These are phyloP conservation scores for Fonsecaea pugnacius DNA, from an alignment of 2,329 filamentous ascomycete species.

Conservation along the genomic window DNA sequence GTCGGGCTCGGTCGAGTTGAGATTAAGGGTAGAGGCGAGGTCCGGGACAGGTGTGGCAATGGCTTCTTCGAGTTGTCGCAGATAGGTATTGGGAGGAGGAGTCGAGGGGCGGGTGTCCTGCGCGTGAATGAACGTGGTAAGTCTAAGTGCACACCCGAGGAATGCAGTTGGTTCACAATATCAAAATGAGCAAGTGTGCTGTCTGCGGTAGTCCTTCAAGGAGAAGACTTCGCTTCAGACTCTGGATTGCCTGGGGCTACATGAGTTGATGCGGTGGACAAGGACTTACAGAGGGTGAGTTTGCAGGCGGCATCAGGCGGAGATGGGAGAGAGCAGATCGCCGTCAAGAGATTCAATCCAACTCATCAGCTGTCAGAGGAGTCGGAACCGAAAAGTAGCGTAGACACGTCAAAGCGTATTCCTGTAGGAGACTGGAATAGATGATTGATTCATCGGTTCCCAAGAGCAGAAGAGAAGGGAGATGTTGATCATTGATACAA, in stretches of 20 bases:
- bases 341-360: neutral
- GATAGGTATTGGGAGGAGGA: constrained; percentile 45
- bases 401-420: neutral
- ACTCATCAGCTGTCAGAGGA: neutral
- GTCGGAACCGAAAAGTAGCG: neutral
- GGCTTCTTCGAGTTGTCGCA: constrained; percentile 51
- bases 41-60: constrained; percentile 57
- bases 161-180: neutral
- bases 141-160: constrained; percentile 21
- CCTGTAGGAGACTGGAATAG: neutral
- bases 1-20: constrained; percentile 6
- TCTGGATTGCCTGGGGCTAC: neutral
- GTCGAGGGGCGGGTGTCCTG: constrained; percentile 39
- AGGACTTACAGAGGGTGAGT: constrained; percentile 49
- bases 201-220: neutral
- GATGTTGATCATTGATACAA: neutral
- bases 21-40: constrained; percentile 54
- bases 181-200: neutral
- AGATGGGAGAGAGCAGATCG: neutral
- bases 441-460: neutral
- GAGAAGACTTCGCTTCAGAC: neutral
- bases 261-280: neutral
- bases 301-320: constrained; percentile 48
- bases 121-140: constrained; percentile 26
- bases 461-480: neutral